These are phyloP conservation scores for Zea mays DNA, from an alignment of 176 grass and related monocot species.

Conservation along the genomic window DNA sequence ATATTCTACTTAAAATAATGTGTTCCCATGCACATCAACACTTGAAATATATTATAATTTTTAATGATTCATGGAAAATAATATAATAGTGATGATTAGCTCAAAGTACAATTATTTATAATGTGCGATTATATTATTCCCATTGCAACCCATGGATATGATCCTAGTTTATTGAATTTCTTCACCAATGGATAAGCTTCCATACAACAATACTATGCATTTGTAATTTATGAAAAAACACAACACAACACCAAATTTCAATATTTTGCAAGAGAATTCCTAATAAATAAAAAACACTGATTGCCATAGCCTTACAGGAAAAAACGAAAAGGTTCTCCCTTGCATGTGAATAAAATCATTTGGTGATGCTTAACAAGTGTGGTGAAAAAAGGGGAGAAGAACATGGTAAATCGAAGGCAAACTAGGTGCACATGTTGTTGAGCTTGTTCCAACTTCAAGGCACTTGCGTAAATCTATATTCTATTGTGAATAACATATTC, in stretches of 20 bases:
- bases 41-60: too few relatives aligned
- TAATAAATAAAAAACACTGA: background rate
- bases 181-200: too few relatives aligned
- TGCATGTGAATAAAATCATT: background rate
- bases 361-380: background rate
- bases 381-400: background rate
- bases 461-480: conserved; percentile 17
- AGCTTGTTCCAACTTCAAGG: background rate
- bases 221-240: background rate
- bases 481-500: background rate
- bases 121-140: too few relatives aligned
- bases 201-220: too few relatives aligned
- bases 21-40: too few relatives aligned
- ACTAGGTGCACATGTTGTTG: background rate
- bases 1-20: too few relatives aligned
- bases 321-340: background rate
- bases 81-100: too few relatives aligned
- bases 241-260: background rate
- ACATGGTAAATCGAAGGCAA: too few relatives aligned
- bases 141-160: too few relatives aligned
- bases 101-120: too few relatives aligned
- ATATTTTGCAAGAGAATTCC: background rate
- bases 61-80: too few relatives aligned
- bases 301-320: background rate
- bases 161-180: too few relatives aligned